Base-by-base conservation (phyloP, 1,284 basidiomycete genomes). In the Agroathelia rolfsii region DNA sequence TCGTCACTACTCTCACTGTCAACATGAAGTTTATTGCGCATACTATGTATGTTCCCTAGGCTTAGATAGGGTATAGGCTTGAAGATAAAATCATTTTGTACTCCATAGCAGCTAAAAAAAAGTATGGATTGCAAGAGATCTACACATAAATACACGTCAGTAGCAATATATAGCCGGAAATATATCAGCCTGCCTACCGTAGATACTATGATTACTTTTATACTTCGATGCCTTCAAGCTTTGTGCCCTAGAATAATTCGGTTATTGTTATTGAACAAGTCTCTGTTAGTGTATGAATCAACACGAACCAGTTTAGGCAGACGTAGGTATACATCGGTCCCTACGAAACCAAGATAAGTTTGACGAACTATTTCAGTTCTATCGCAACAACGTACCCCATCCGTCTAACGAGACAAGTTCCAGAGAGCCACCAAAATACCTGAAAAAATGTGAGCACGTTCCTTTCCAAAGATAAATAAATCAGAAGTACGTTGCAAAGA, bases 361-460 rank as follows among this genome's bases (percentile, higher is more conserved):
- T n/a, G n/a, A n/a, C n/a, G n/a, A n/a, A n/a, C 9, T 15, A 27
- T 26, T 11, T 35, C n/a, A 28, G 36, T 30, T 16, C 13, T 35
- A 29, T 20, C 13, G 22, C 19, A 22, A 32, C 21, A 10, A 53
- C 68, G 42, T 52, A 82, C 83, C 83, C 71, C 80, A 87, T 35
- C 85, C 84, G 48, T 90, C 81, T 47, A 89, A 48, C 14, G 83
- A 82, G 10, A 87, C 71, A n/a, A 90, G 58, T 40, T 85, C 78
- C 28, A 90, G 51, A 3, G 78, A 82, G 2, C 86, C 86, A 17
- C 87, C 87, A 44, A 84, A 84, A 53, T 85, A 84, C 28, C 77
- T 82, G 44, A 10, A 32, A 22, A 24, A 16, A 6, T 13, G 8
- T 25, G 37, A 45, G 30, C 38, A 24, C 14, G 28, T 15, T 21